phyloP scores from a whole-genome alignment of 1,284 basidiomycete species.

The Cryptococcus wingfieldii region DNA sequence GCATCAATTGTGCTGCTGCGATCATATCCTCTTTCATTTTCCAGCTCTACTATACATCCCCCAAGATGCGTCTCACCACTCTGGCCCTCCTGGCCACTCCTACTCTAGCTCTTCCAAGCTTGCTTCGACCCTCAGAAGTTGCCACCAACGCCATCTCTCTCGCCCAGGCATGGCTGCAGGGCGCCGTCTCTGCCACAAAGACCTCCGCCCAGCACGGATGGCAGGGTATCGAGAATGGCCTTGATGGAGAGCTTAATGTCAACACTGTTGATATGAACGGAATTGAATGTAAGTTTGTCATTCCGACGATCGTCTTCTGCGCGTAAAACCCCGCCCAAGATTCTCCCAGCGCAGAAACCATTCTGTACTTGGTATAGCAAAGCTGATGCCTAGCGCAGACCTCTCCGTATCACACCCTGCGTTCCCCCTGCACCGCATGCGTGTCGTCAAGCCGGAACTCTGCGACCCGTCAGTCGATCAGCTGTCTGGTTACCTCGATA shows the following conservation, averaged over 20 bases:
- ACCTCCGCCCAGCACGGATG: slow-evolving; percentile 7
- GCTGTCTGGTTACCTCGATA: slow-evolving; percentile 84
- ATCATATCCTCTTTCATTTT: background rate
- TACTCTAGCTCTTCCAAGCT: slow-evolving; percentile 20
- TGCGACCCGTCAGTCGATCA: slow-evolving; percentile 81
- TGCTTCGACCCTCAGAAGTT: slow-evolving; percentile 18
- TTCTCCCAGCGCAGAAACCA: too few relatives aligned
- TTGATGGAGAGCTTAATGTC: slow-evolving; percentile 47
- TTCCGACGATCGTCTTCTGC: background rate
- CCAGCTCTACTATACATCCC: background rate
- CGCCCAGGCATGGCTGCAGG: slow-evolving; percentile 29
- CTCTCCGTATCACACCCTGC: slow-evolving; percentile 60
- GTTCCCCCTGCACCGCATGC: slow-evolving; percentile 65
- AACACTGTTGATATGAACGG: slow-evolving; percentile 57
- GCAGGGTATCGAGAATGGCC: slow-evolving; percentile 50
- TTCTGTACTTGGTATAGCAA: too few relatives aligned
- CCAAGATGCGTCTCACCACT: slow-evolving; percentile 20
- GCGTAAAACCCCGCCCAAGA: background rate
- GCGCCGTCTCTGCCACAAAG: slow-evolving; percentile 19
- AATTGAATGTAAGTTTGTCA: slow-evolving; percentile 60
- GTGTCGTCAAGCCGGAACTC: slow-evolving; percentile 64
- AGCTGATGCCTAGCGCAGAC: slow-evolving; percentile 16
- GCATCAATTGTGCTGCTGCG: too few relatives aligned
- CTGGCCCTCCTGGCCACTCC: slow-evolving; percentile 15
- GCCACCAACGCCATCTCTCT: slow-evolving; percentile 21